Evolutionary conservation across 2,329 filamentous ascomycete genomes (phyloP), one percentile per base, ranked within the genome.

Genomic region (Neopestalotiopsis rosae): DNA sequence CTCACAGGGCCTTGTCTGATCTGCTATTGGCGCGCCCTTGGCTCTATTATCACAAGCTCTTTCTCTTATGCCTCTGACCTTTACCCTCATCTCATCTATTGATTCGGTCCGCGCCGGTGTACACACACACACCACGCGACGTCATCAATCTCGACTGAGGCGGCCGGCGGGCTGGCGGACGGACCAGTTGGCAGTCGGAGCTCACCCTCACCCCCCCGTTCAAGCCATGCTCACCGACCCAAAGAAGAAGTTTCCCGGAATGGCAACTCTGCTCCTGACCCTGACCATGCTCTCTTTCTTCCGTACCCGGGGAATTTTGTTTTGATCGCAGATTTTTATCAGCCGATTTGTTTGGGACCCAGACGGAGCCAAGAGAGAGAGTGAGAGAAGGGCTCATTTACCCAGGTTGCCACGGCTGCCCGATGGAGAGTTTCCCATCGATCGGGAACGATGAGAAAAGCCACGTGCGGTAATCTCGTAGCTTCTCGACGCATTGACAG

Each of bases 111-210:
- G 57, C 30, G 13, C 59, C 30, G 40, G 20, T 49, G n/a, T 17
- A 24, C 10, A 14, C 40, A 20, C 20, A 49, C 40, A 42, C 20
- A 64, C 40, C 12, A 30, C 30, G 34, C 61, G 40, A 64, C 61
- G 61, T 64, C 61, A 64, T 52, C 32, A 20, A 28, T 52, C 45
- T 17, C 20, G 17, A 9, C 20, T 28, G 17, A n/a, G 45, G 45
- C 17, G 9, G 45, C 17, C 9, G 45, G 45, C 38, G 38, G 24
- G 12, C 13, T n/a, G 34, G 10, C 42, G 61, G 42, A 49, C 40
- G 40, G 34, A 20, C 61, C 61, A 64, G 38, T 32, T 49, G 61
- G 61, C 61, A 64, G 64, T 66, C 64, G 42, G 45, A 52, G 38
- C 62, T 65, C 17, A 24, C 32, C 32, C 61, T 20, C 30, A n/a